A percentile compares a stretch with the other conserved stretches of the same genome.
Evolutionary conservation across 2,329 filamentous ascomycete species (phyloP).

Genomic region (Epichloe glyceriae): DNA sequence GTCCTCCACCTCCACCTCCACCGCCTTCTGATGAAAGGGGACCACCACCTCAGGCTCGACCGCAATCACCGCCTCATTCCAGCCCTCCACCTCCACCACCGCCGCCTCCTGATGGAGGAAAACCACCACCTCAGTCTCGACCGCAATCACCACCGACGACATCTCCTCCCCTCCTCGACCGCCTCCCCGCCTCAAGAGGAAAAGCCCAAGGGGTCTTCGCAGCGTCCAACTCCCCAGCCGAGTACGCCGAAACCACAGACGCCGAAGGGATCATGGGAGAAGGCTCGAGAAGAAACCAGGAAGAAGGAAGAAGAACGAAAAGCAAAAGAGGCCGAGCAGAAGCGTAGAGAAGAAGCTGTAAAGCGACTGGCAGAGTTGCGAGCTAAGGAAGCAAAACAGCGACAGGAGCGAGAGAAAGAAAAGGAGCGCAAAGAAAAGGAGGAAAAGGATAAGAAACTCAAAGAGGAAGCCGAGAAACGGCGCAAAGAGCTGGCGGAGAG

Average conservation of each 20-base stretch:
- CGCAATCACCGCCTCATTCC: constrained; percentile 3
- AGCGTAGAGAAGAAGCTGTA: constrained; percentile 42
- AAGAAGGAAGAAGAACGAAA: constrained; percentile 52
- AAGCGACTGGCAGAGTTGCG: constrained; percentile 39
- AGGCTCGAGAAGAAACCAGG: constrained; percentile 53
- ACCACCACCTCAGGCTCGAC: constrained; percentile 4
- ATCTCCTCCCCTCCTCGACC: neutral
- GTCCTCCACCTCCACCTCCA: neutral
- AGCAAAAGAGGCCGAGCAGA: constrained; percentile 46
- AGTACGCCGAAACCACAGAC: constrained; percentile 8
- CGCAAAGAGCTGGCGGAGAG: constrained; percentile 13
- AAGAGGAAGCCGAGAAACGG: constrained; percentile 21
- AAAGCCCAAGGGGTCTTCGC: constrained; percentile 9
- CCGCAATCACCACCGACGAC: neutral
- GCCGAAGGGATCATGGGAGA: constrained; percentile 49
- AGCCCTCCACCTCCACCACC: neutral
- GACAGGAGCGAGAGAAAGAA: constrained; percentile 28
- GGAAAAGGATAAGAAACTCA: constrained; percentile 22
- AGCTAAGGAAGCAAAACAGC: constrained; percentile 40
- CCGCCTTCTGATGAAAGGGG: neutral
- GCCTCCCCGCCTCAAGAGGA: constrained; percentile 8
- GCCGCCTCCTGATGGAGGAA: neutral
- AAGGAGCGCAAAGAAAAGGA: constrained; percentile 25
- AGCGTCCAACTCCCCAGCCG: constrained; percentile 13
- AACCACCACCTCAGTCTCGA: neutral